phyloP scores from a whole-genome alignment of 2,329 filamentous ascomycete species.

The Hirsutella thompsonii region DNA sequence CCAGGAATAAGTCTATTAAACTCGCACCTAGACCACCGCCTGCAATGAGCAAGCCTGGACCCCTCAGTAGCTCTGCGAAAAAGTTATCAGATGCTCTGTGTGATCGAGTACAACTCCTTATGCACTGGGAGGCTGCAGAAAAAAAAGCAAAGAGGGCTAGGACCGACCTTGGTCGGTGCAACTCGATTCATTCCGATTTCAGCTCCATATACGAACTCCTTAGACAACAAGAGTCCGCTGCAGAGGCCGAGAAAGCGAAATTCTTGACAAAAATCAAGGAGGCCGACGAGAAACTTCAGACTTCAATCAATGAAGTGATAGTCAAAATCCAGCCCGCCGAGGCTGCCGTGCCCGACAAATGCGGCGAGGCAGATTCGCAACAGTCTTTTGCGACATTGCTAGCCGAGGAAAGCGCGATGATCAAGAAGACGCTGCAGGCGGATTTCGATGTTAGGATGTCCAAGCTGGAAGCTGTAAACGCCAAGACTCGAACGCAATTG shows the following conservation, averaged over 20 bases:
- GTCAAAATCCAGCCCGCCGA: neutral
- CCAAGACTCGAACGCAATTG: slow-evolving; percentile 1
- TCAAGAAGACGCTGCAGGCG: neutral
- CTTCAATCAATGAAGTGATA: neutral
- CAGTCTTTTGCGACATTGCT: neutral
- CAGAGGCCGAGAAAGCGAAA: slow-evolving; percentile 4
- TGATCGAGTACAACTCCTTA: slow-evolving; percentile 10
- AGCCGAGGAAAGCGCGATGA: neutral
- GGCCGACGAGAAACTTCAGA: slow-evolving; percentile 4
- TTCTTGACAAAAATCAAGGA: slow-evolving; percentile 3
- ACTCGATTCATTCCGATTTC: slow-evolving; percentile 10
- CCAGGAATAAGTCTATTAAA: too few relatives aligned
- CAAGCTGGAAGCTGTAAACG: slow-evolving; percentile 3
- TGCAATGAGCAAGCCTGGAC: too few relatives aligned
- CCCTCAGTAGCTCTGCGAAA: too few relatives aligned
- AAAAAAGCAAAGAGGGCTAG: slow-evolving; percentile 7
- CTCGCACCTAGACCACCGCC: too few relatives aligned
- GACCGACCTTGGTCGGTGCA: slow-evolving; percentile 7
- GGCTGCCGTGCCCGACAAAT: neutral
- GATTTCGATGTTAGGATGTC: neutral
- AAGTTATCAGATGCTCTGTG: slow-evolving; percentile 8
- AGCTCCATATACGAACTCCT: slow-evolving; percentile 8
- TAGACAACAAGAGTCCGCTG: slow-evolving; percentile 5
- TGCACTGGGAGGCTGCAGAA: slow-evolving; percentile 7
- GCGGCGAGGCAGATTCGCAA: neutral